phyloP scores from a whole-genome alignment of 1,139 yeast species.

The Yamadazyma dushanensis region DNA sequence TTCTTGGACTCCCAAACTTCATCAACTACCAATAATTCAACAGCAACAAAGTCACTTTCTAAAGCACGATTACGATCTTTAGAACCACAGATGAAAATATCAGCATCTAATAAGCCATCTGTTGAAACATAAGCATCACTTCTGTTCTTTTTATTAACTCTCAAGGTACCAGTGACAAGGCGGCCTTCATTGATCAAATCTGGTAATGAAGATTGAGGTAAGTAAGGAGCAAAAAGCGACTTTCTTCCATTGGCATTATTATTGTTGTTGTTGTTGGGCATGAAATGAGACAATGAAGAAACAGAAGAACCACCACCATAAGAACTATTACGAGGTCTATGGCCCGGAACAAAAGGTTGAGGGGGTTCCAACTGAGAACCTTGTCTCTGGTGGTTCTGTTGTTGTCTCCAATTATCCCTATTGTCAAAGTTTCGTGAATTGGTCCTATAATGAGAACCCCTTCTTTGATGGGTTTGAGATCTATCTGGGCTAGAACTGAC shows the following conservation, averaged over 20 bases:
- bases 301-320: slow-evolving; percentile 62
- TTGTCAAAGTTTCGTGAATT: slow-evolving; percentile 60
- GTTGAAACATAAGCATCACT: slow-evolving; percentile 98
- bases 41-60: slow-evolving; percentile 95
- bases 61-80: slow-evolving; percentile 96
- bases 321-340: slow-evolving; percentile 66
- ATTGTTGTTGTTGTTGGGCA: slow-evolving; percentile 27
- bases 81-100: slow-evolving; percentile 97
- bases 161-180: slow-evolving; percentile 84
- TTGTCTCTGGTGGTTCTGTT: slow-evolving; percentile 34
- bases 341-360: slow-evolving; percentile 71
- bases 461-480: slow-evolving; percentile 34
- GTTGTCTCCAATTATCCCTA: slow-evolving; percentile 62
- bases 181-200: slow-evolving; percentile 87
- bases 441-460: slow-evolving; percentile 55
- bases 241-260: slow-evolving; percentile 56
- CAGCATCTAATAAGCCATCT: slow-evolving; percentile 93
- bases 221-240: slow-evolving; percentile 91
- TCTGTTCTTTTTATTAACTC: slow-evolving; percentile 94
- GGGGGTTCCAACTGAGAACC: slow-evolving; percentile 49
- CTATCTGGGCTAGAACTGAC: slow-evolving; percentile 44
- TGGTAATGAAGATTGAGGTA: slow-evolving; percentile 92
- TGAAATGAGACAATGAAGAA: slow-evolving; percentile 53
- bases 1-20: slow-evolving; percentile 97
- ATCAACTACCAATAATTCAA: slow-evolving; percentile 89